These are phyloP conservation scores for Pyrenophora tritici-repentis DNA, from an alignment of 2,329 filamentous ascomycete genomes.

Conservation along the genomic window DNA sequence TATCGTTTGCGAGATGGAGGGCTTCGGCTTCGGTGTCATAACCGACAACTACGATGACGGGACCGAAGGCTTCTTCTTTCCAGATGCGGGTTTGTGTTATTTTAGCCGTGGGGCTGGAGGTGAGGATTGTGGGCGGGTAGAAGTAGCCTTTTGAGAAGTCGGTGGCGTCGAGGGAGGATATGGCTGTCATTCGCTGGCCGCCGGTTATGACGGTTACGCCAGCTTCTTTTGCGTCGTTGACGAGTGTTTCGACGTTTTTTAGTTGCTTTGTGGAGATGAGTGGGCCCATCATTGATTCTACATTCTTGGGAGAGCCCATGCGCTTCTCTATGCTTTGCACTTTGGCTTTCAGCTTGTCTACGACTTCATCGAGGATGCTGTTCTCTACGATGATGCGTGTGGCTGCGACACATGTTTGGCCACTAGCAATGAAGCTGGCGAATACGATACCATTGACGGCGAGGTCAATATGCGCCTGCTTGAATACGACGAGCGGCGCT, in stretches of 20 bases:
- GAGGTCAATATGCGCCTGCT: conserved; percentile 43
- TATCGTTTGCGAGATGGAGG: conserved; percentile 55
- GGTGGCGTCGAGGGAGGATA: conserved; percentile 56
- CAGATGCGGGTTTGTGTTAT: conserved; percentile 47
- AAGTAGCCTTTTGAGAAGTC: conserved; percentile 60
- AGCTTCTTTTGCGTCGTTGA: conserved; percentile 42
- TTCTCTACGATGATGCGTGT: conserved; percentile 59
- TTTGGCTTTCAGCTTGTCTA: conserved; percentile 49
- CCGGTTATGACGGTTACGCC: conserved; percentile 54
- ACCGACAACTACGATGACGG: conserved; percentile 55
- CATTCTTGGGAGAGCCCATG: conserved; percentile 63
- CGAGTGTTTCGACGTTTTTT: conserved; percentile 44
- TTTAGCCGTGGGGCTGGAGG: conserved; percentile 32
- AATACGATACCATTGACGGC: conserved; percentile 48
- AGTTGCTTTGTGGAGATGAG: conserved; percentile 62
- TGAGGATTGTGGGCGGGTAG: conserved; percentile 54
- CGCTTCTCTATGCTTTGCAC: conserved; percentile 58
- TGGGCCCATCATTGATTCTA: conserved; percentile 66
- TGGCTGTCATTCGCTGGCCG: conserved; percentile 55
- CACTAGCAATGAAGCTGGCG: conserved; percentile 57
- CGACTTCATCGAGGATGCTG: conserved; percentile 47
- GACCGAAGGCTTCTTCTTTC: conserved; percentile 58
- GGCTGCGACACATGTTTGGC: conserved; percentile 62
- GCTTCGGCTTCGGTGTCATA: conserved; percentile 57
- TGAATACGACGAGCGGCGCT: conserved; percentile 46